Evolutionary conservation across 2,329 filamentous ascomycete species (phyloP).

Genomic region (Phialemoniopsis sp.): DNA sequence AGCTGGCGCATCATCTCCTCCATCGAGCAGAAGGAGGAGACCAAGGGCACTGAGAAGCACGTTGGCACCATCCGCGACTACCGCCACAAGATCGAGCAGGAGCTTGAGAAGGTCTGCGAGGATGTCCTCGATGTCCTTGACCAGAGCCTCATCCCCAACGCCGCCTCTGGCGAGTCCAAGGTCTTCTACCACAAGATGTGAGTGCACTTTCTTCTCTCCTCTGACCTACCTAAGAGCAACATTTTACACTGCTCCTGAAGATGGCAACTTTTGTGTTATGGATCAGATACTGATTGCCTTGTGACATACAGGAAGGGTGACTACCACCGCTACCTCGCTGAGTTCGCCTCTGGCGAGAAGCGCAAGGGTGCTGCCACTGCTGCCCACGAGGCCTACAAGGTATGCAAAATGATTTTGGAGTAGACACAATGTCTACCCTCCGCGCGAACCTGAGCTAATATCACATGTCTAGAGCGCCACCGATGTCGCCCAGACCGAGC

Average conservation of each 20-base stretch:
- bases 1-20: conserved; percentile 99
- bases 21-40: conserved; percentile 99
- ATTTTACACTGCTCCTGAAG: conserved; percentile 1
- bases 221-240: conserved; percentile 1
- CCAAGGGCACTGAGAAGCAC: conserved; percentile 95
- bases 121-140: conserved; percentile 95
- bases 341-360: conserved; percentile 91
- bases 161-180: conserved; percentile 96
- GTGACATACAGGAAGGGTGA: conserved; percentile 75
- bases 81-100: conserved; percentile 95
- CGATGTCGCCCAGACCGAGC: conserved; percentile 95
- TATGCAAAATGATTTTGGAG: conserved; percentile 34
- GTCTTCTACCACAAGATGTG: conserved; percentile 99
- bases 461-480: conserved; percentile 70
- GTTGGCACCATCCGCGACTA: conserved; percentile 92
- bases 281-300: too few relatives aligned
- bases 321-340: conserved; percentile 92
- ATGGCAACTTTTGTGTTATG: conserved; percentile 6
- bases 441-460: conserved; percentile 4
- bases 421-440: background rate
- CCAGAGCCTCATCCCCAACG: conserved; percentile 89
- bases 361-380: conserved; percentile 83
- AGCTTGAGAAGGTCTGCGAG: conserved; percentile 97
- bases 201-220: conserved; percentile 28
- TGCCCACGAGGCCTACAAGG: conserved; percentile 97